Evolutionary conservation across 768 basidiomycete genomes (phyloP), one percentile per base, ranked within the genome.

Genomic region (Hydnomerulius pinastri): DNA sequence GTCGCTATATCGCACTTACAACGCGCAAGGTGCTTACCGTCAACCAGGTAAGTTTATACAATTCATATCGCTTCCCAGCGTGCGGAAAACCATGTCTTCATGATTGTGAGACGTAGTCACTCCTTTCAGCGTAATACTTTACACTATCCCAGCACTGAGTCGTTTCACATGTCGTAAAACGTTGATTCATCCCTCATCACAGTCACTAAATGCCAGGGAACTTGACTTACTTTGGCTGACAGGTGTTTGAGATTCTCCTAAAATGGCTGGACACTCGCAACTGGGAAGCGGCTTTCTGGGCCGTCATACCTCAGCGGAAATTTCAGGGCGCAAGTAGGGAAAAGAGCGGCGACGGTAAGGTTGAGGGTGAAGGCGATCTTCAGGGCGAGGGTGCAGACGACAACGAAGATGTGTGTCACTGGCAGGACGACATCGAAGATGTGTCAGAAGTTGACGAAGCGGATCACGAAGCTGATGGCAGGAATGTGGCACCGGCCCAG

Each of bases 21-120:
- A 94, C 95, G 9, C 85, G 97, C 54, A 98, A 98, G 62, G 93
- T 99, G 27, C 76, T 99, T 55, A 99, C 97, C 1, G 94, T 99
- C 46, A 98, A 99, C 69, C 97, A 98, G 71, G 82, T 80, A 36
- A 39, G 68, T 62, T 43, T 39, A 18, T 25, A 23, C n/a, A 20
- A 10, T 36, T 35, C 29, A 27, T 56, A n/a, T 37, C 24, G 17
- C 30, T 48, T 42, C 44, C 37, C 46, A 17, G 43, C n/a, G n/a
- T 25, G 41, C 18, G 42, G 39, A 30, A n/a, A 17, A 47, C 15
- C 43, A 21, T 11, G 27, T 43, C 13, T 50, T 29, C 21, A 27
- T 37, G 39, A 46, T 43, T 10, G 32, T 33, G 48, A 33, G 51
- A 40, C 24, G 28, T 37, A 30, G 47, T 43, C 21, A 33, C 18